phyloP scores from a whole-genome alignment of 2,329 filamentous ascomycete genomes.

The Periconia sp. region DNA sequence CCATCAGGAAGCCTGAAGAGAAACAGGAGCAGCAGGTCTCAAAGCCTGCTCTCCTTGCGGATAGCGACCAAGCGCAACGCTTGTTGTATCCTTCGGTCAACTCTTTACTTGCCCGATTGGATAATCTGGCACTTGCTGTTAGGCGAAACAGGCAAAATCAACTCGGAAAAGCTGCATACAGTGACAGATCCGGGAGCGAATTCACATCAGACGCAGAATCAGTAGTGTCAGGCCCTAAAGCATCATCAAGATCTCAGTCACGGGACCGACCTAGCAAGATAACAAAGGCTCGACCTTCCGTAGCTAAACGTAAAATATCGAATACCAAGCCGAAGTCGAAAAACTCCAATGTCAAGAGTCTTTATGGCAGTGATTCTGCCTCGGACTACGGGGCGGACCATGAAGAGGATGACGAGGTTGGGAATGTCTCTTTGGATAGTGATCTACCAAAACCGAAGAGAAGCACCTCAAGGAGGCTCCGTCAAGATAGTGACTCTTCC shows the following conservation, averaged over 20 bases:
- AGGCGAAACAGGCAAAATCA: constrained; percentile 69
- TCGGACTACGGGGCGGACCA: constrained; percentile 42
- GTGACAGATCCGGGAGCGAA: constrained; percentile 40
- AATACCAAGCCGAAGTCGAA: constrained; percentile 3
- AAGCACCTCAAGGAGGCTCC: constrained; percentile 17
- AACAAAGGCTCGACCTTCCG: constrained; percentile 12
- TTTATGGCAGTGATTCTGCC: constrained; percentile 49
- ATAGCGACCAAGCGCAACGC: constrained; percentile 71
- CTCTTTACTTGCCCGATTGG: constrained; percentile 73
- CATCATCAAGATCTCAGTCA: constrained; percentile 22
- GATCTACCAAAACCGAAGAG: constrained; percentile 13
- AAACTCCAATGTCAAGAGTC: constrained; percentile 20
- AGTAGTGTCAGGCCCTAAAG: constrained; percentile 14
- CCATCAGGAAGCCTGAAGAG: too few relatives aligned
- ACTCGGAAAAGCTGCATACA: constrained; percentile 21
- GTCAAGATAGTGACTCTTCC: constrained; percentile 14
- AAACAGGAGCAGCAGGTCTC: constrained; percentile 11
- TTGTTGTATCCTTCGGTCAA: constrained; percentile 72
- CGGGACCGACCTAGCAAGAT: constrained; percentile 15
- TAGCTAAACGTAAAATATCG: constrained; percentile 7
- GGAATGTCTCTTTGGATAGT: constrained; percentile 6
- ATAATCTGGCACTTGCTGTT: constrained; percentile 72
- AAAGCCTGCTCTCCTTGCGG: constrained; percentile 65
- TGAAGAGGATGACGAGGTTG: constrained; percentile 18
- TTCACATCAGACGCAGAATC: constrained; percentile 34